phyloP scores from a whole-genome alignment of 371 early-diverging fungal species.

The Nematocida sp. region DNA sequence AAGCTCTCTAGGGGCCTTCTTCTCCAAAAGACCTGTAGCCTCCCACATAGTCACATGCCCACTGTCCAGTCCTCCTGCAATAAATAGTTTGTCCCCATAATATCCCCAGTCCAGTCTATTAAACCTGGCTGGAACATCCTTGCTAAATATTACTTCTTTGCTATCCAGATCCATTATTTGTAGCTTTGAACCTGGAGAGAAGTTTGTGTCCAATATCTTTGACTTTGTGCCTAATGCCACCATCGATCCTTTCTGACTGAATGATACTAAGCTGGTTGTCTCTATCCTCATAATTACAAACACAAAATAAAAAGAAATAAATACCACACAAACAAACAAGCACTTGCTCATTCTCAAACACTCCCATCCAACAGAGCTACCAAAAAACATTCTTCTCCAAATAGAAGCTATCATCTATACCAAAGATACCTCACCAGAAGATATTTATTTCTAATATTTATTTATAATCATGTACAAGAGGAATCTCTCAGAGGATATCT shows the following conservation, averaged over 20 bases:
- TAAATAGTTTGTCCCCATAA: slow-evolving; percentile 24
- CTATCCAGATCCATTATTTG: slow-evolving; percentile 52
- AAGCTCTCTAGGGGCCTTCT: slow-evolving; percentile 25
- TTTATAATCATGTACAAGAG: background rate
- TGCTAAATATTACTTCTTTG: slow-evolving; percentile 44
- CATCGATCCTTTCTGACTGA: slow-evolving; percentile 53
- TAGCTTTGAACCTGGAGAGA: slow-evolving; percentile 59
- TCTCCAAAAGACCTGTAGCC: slow-evolving; percentile 22
- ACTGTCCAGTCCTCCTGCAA: slow-evolving; percentile 61
- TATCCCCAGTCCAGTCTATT: slow-evolving; percentile 62
- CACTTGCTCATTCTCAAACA: background rate
- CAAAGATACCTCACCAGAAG: background rate
- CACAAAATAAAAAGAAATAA: slow-evolving; percentile 18
- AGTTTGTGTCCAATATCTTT: slow-evolving; percentile 63
- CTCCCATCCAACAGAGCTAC: background rate
- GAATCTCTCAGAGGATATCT: background rate
- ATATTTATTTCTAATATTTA: background rate
- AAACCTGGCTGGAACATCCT: slow-evolving; percentile 58
- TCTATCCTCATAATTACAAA: slow-evolving; percentile 57
- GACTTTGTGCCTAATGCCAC: slow-evolving; percentile 63
- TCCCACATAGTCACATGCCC: slow-evolving; percentile 54
- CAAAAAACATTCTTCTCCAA: background rate
- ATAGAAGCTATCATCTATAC: background rate
- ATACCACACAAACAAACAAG: background rate
- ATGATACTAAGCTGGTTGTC: slow-evolving; percentile 61